Evolutionary conservation across 192 early-diverging fungal genomes (phyloP), one percentile per base, ranked within the genome.

Genomic region (Dimargaris cristalligena): DNA sequence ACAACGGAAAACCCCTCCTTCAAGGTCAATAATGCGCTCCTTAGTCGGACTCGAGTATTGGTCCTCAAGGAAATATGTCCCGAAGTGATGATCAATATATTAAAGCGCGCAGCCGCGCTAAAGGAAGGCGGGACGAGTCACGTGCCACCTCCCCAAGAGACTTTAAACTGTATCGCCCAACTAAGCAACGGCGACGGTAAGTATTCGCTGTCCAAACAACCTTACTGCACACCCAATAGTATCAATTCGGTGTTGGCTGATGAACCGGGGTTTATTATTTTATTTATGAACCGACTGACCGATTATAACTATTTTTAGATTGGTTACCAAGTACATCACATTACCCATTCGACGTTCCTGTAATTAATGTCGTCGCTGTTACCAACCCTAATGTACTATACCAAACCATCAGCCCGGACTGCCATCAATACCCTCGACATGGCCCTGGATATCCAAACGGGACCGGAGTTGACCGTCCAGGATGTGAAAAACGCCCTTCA

Each of bases 1-100:
- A 90, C 85, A 0, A 90, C 88, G 2, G 88, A 90, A 56, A 90
- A 90, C 60, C 88, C 88, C 0, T 85, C 82, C 26, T 94, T 94
- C 62, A 77, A 86, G 38, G 71, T 94, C 44, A 94, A 89, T 61
- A 71, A 74, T 29, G 88, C 91, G 1, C 61, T 94, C 31, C 74
- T 94, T 4, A 86, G 82, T 31, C 70, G 91, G 33, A 91, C 84
- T 63, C 70, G 81, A 33, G 86, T 92, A 2, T 84, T 92, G 67
- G 74, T 75, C 13, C 76, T 94, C 1, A 72, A 82, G 1, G 80
- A 88, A 4, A 65, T 92, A 9, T 68, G 66, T 0, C 64, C 69
- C 0, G 63, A 67, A 0, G 85, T 83, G 51, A 70, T 93, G 58
- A 64, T 74, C 14, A 50, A 55, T 6, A 90, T 92, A 52, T 64